Evolutionary conservation across 2,329 filamentous ascomycete genomes (phyloP).

Genomic region (Lomentospora prolificans): DNA sequence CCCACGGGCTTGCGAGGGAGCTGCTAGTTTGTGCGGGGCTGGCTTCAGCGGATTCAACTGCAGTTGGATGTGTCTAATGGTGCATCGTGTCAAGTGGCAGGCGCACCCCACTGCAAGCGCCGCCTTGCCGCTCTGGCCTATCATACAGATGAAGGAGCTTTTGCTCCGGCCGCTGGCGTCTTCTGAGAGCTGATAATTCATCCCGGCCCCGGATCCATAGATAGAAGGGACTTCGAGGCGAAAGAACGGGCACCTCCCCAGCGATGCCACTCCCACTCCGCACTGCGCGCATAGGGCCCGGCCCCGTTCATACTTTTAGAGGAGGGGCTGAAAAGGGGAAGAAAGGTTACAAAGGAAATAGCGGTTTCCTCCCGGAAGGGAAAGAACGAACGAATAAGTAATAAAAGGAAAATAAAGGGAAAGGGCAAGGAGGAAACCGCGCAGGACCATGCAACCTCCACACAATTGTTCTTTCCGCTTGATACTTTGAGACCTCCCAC

Average conservation of each 20-base stretch:
- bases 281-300: neutral
- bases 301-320: neutral
- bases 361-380: neutral
- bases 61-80: neutral
- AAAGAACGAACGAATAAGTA: neutral
- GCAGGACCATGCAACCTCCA: neutral
- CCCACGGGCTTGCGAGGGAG: neutral
- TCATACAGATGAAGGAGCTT: constrained; percentile 22
- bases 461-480: neutral
- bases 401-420: neutral
- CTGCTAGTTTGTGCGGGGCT: neutral
- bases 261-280: neutral
- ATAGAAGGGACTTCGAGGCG: constrained; percentile 8
- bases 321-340: neutral
- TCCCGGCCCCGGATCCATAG: constrained; percentile 19
- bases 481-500: neutral
- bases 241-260: neutral
- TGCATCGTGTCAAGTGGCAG: neutral
- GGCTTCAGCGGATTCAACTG: neutral
- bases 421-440: neutral
- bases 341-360: neutral
- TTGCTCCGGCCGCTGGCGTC: constrained; percentile 21
- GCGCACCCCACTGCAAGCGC: neutral
- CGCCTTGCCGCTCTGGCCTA: constrained; percentile 18
- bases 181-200: constrained; percentile 11